Evolutionary conservation across 2,329 filamentous ascomycete species (phyloP), one percentile per base, ranked within the genome.

Genomic region (Ophiocordyceps robertsii): DNA sequence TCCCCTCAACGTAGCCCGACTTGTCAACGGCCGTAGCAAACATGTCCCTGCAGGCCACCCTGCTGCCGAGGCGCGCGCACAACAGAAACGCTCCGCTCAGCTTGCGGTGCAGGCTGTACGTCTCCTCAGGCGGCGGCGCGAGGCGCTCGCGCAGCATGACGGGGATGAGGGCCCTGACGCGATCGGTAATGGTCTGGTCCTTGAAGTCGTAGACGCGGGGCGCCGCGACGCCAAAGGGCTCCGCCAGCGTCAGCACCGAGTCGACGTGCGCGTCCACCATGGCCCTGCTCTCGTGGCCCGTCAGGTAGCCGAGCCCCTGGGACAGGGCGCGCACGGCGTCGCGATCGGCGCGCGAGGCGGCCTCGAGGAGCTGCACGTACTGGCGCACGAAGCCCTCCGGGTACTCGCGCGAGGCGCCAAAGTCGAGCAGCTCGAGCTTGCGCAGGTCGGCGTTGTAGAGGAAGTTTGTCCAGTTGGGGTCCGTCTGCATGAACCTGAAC

Each of bases 391-490:
- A 98, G 13, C 74, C 66, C 33, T 77, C 72, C 0, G 89, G 87
- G 57, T 81, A 98, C 51, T 88, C 90, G 53, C 92, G 75, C 17
- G 83, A 88, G 31, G 92, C 92, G 45, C 92, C 92, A 61, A 98
- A 98, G 63, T 98, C 93, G 41, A 98, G 79, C 1, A 98, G 75
- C 61, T 95, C 89, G 13, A 98, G 80, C 56, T 79, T 83, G 53
- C 78, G 68, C 4, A 72, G 77, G 17, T 67, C 53, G 1, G 78
- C 68, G 53, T 96, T 92, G 70, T 87, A 98, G 17, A 96, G 72
- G 62, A 98, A 98, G 63, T 98, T 98, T 30, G 90, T 96, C 92
- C 92, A 98, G 69, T 98, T 98, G 35, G 92, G 92, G 58, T 98
- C 92, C 6, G 92, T 98, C 66, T 98, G 92, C 92, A 98, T 98